A percentile compares a stretch with the other conserved stretches of the same genome.
These are phyloP conservation scores for Phanerodontia chrysosporium DNA, from an alignment of 768 basidiomycete genomes.

Conservation along the genomic window DNA sequence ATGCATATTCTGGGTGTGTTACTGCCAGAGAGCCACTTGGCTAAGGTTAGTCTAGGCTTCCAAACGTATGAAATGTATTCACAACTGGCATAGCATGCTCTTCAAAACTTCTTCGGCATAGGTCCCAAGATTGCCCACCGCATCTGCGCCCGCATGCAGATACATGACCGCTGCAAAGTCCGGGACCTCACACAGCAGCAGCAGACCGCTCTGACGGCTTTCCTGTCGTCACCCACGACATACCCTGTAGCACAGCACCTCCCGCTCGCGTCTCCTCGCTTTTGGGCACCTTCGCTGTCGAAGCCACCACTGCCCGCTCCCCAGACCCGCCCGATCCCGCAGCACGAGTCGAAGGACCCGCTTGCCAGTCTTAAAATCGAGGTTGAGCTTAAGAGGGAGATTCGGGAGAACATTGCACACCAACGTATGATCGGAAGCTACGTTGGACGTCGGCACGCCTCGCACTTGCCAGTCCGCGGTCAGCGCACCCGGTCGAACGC, in stretches of 20 bases:
- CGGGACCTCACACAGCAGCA: slow-evolving; percentile 81
- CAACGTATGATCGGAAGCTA: slow-evolving; percentile 93
- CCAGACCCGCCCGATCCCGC: slow-evolving; percentile 15
- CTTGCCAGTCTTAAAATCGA: slow-evolving; percentile 75
- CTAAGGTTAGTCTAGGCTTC: slow-evolving; percentile 50
- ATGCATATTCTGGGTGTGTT: slow-evolving; percentile 84
- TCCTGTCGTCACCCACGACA: slow-evolving; percentile 86
- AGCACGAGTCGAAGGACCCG: slow-evolving; percentile 43
- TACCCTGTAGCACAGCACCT: slow-evolving; percentile 60
- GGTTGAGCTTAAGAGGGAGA: slow-evolving; percentile 74
- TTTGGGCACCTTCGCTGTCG: slow-evolving; percentile 43
- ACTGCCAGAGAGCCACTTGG: slow-evolving; percentile 70
- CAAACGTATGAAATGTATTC: background rate
- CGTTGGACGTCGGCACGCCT: slow-evolving; percentile 88
- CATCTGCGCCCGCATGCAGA: slow-evolving; percentile 87
- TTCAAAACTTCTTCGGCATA: slow-evolving; percentile 88
- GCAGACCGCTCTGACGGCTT: slow-evolving; percentile 88
- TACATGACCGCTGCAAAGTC: slow-evolving; percentile 83
- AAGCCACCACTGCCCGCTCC: slow-evolving; percentile 26
- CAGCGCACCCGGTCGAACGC: slow-evolving; percentile 92
- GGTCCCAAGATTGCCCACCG: slow-evolving; percentile 70
- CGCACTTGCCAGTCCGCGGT: slow-evolving; percentile 90
- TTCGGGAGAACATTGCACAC: slow-evolving; percentile 90
- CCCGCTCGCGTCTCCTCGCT: slow-evolving; percentile 58
- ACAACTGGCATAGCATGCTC: slow-evolving; percentile 60